Base-by-base conservation (phyloP, 768 basidiomycete genomes). In the Macrocybe gigantea region DNA sequence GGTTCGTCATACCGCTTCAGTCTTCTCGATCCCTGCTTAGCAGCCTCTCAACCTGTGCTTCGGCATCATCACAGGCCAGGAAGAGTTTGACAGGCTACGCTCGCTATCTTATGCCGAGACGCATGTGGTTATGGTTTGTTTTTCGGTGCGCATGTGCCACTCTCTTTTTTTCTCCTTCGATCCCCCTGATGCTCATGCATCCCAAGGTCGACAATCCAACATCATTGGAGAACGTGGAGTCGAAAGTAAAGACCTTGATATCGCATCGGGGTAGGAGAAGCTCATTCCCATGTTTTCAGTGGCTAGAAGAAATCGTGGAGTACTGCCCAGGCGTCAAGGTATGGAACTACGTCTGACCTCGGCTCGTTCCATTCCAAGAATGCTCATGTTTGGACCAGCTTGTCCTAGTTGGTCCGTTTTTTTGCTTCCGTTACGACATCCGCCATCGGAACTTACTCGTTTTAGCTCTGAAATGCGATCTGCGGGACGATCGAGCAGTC, bases 61-160 rank as follows among this genome's bases (percentile, higher is more conserved):
- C 22, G 22, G 22, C 22, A 4, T 22, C 22, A 22, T 22, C 22
- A 22, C 67, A 93, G 92, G 92, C 38, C 93, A 95, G 66, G 93
- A 95, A 71, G 93, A 95, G 59, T 98, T 98, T 60, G 95, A 95
- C 62, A 75, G 93, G 39, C 69, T 98, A 48, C 79, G 95, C 41
- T 95, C 93, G 8, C 69, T 98, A n/a, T 91, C 88, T 34, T 98
- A 97, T 64, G 89, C 95, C 7, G 95, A 97, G 65, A 96, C 95
- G 1, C 90, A 97, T 67, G 87, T 97, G 50, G 78, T 97, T 53
- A 88, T 97, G 88, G 73, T 97, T 22, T 97, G 95, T 66, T 97
- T 96, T 64, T 95, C 94, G 34, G 92, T 91, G 53, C 49, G 81
- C 69, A 7, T 32, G 29, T 31, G 38, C 38, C 29, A 36, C 31